Evolutionary conservation across 179 eudicot species (phyloP), one percentile per base, ranked within the genome.

Genomic region (Carnegiea gigantea): DNA sequence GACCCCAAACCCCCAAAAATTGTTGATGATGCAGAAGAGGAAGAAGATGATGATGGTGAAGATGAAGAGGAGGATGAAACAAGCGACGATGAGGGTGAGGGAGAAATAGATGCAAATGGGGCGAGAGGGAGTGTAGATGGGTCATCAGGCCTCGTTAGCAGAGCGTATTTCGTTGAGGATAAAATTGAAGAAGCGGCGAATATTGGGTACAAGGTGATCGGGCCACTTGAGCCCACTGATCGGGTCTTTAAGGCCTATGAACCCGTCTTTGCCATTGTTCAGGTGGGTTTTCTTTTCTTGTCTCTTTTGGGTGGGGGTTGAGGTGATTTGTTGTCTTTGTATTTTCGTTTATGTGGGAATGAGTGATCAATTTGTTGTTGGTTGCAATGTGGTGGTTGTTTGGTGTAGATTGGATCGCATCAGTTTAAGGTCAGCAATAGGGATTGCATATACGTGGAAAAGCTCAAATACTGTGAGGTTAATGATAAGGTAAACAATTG

Each of bases 391-490:
- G 30, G 14, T 54, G 30, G 14, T 54, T 78, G 43, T 76, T 83
- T 59, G 73, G 17, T 87, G 84, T 83, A 96, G 99, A 88, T 96
- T 87, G 99, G 99, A 15, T 90, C 98, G 15, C 98, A 96, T 86
- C 99, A 96, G 86, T 96, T 96, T 83, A 96, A 96, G 89, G 99
- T 96, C 75, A 94, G 99, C 89, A 96, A 96, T 89, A 92, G 97
- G 78, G 98, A 96, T 86, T 79, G 80, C 83, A 89, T 96, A 49
- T 96, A 86, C 83, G 89, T 90, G 2, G 99, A 96, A 87, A 91
- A 88, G 86, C 88, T 94, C 86, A 96, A 96, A 93, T 88, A 86
- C 76, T 94, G 98, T 49, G 98, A 96, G 73, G 93, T 96, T 73
- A 91, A 96, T 87, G 98, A 96, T 72, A 96, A 94, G 95, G 99